Percentiles rank a stretch among this genome's conserved stretches.
Evolutionary conservation across 2,329 filamentous ascomycete genomes (phyloP).

Genomic region (Neonectria coccinea): DNA sequence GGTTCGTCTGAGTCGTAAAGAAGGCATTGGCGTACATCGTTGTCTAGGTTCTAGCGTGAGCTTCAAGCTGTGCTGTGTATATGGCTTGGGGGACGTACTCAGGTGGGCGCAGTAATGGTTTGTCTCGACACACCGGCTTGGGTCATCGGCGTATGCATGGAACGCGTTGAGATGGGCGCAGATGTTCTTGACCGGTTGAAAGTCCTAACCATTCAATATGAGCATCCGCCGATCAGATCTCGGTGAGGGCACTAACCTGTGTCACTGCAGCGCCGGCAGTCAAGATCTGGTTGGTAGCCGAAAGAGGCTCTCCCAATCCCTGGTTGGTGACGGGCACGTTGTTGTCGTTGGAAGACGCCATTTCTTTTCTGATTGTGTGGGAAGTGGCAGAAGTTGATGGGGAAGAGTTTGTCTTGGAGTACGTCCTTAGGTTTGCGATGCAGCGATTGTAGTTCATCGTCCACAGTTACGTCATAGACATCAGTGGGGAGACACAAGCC

Average conservation of each 20-base stretch:
- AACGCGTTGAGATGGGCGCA: constrained; percentile 91
- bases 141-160: constrained; percentile 82
- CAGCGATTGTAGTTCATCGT: neutral
- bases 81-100: constrained; percentile 49
- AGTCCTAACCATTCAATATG: constrained; percentile 59
- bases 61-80: constrained; percentile 55
- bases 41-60: constrained; percentile 31
- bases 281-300: constrained; percentile 67
- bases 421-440: neutral
- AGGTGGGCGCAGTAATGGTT: constrained; percentile 89
- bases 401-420: constrained; percentile 11
- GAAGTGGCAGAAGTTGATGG: constrained; percentile 25
- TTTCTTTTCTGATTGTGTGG: constrained; percentile 13
- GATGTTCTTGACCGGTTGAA: constrained; percentile 77
- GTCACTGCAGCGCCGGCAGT: constrained; percentile 70
- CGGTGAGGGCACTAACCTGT: constrained; percentile 56
- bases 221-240: neutral
- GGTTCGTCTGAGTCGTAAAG: constrained; percentile 79
- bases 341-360: constrained; percentile 20
- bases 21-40: constrained; percentile 85
- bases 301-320: constrained; percentile 60
- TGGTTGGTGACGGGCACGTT: constrained; percentile 37
- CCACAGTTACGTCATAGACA: constrained; percentile 35
- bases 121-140: constrained; percentile 75
- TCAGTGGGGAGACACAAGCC: neutral